A percentile compares a stretch with the other conserved stretches of the same genome.
Conservation (phyloP, 2,329 filamentous ascomycete genomes). For the Colletotrichum sp. region DNA sequence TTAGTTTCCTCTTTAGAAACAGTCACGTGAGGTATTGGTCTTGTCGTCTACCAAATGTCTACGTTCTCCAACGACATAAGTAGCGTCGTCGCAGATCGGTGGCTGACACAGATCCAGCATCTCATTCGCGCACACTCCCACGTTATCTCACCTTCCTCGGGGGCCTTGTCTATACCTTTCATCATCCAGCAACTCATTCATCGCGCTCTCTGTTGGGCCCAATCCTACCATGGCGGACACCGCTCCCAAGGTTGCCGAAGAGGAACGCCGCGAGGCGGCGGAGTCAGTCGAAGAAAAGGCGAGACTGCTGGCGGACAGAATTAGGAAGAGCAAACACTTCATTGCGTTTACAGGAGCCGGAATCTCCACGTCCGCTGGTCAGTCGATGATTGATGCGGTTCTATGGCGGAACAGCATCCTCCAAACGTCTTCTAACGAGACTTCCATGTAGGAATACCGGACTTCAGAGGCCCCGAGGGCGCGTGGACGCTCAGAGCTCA, state of each 20-base stretch:
- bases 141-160: background rate
- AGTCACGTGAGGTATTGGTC: background rate
- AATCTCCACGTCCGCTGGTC: slow-evolving; percentile 50
- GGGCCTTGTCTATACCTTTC: accelerated
- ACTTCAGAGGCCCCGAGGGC: slow-evolving; percentile 53
- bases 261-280: background rate
- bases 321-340: slow-evolving; percentile 48
- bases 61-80: background rate
- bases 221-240: slow-evolving; percentile 3
- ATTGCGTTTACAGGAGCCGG: slow-evolving; percentile 53
- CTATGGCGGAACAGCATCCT: background rate
- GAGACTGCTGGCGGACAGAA: slow-evolving; percentile 36
- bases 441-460: slow-evolving; percentile 42
- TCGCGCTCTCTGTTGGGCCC: no score
- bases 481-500: slow-evolving; percentile 50
- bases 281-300: slow-evolving; percentile 37
- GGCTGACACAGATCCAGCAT: background rate
- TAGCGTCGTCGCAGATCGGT: background rate
- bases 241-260: slow-evolving; percentile 10
- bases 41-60: background rate
- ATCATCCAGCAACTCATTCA: accelerated
- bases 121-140: background rate
- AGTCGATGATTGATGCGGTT: background rate
- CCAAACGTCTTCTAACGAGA: background rate
- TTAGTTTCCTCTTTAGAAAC: background rate